Conservation (phyloP, 176 grass and related monocot species). For the Sorghum bicolor region DNA sequence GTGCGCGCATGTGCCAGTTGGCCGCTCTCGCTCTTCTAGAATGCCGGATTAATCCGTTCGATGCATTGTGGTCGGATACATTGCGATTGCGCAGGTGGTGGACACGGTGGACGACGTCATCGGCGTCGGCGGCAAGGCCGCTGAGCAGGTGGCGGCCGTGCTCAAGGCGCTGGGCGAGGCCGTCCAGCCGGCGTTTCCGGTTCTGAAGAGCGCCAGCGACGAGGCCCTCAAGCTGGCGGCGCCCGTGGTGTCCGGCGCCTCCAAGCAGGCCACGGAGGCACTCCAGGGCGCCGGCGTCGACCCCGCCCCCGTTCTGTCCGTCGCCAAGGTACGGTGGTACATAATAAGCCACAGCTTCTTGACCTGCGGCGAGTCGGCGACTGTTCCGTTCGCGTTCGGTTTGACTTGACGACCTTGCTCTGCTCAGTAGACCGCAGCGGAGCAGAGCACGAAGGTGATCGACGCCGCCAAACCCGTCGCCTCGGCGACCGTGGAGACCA, state of each 20-base stretch:
- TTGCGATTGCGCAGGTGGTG: constrained; percentile 35
- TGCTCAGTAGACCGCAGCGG: constrained; percentile 62
- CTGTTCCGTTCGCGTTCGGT: neutral
- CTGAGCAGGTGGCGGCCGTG: constrained; percentile 40
- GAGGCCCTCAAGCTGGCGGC: constrained; percentile 73
- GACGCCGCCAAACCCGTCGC: constrained; percentile 85
- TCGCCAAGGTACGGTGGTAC: constrained; percentile 49
- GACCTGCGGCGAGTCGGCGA: neutral
- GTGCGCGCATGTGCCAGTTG: constrained; percentile 9
- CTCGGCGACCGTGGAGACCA: constrained; percentile 62
- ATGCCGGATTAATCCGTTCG: neutral
- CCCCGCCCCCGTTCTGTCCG: constrained; percentile 57
- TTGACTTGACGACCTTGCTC: constrained; percentile 11
- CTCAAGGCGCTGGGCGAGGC: constrained; percentile 54
- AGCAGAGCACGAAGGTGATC: constrained; percentile 61
- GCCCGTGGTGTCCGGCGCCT: constrained; percentile 61
- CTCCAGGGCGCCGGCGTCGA: constrained; percentile 81
- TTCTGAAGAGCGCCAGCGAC: constrained; percentile 59
- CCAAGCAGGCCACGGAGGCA: constrained; percentile 67
- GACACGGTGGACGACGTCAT: constrained; percentile 62
- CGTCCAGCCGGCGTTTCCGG: constrained; percentile 67
- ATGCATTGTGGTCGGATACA: neutral
- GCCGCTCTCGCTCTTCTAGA: neutral
- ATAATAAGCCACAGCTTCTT: neutral
- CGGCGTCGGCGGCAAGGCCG: constrained; percentile 40